Conservation (phyloP, 164 flowering plant species). For the Saururus chinensis region DNA sequence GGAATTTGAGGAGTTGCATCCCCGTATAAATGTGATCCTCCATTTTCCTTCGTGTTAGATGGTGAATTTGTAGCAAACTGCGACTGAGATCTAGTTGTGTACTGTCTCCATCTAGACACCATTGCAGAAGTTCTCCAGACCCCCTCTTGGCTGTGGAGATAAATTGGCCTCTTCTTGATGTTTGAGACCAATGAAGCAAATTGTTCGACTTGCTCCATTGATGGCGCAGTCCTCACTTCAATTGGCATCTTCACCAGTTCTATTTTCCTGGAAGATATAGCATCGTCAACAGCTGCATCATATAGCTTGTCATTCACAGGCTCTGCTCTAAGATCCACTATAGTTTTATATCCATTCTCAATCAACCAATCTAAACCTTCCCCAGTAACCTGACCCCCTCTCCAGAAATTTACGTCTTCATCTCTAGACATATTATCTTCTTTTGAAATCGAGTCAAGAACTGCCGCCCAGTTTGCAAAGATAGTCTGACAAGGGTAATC, state of each 20-base stretch:
- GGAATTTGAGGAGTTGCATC: slow-evolving; percentile 3
- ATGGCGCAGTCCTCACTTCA: slow-evolving; percentile 70
- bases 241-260: slow-evolving; percentile 68
- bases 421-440: slow-evolving; percentile 31
- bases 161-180: slow-evolving; percentile 53
- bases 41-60: slow-evolving; percentile 9
- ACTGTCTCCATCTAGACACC: slow-evolving; percentile 94
- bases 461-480: slow-evolving; percentile 89
- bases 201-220: slow-evolving; percentile 73
- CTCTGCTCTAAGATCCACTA: slow-evolving; percentile 94
- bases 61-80: slow-evolving; percentile 14
- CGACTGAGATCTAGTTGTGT: slow-evolving; percentile 30
- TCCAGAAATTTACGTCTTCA: slow-evolving; percentile 68
- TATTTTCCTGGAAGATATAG: slow-evolving; percentile 44
- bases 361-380: slow-evolving; percentile 79
- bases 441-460: slow-evolving; percentile 38
- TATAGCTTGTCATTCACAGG: slow-evolving; percentile 59
- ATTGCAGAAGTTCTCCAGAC: slow-evolving; percentile 80
- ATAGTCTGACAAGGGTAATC: slow-evolving; percentile 54
- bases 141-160: slow-evolving; percentile 94
- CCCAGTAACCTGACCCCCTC: slow-evolving; percentile 85
- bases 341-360: slow-evolving; percentile 61
- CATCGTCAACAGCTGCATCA: slow-evolving; percentile 46
- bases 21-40: slow-evolving; percentile 2
- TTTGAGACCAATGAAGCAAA: slow-evolving; percentile 73